Conservation (phyloP, 202 grass and related monocot species). For the Zoysia matrella region DNA sequence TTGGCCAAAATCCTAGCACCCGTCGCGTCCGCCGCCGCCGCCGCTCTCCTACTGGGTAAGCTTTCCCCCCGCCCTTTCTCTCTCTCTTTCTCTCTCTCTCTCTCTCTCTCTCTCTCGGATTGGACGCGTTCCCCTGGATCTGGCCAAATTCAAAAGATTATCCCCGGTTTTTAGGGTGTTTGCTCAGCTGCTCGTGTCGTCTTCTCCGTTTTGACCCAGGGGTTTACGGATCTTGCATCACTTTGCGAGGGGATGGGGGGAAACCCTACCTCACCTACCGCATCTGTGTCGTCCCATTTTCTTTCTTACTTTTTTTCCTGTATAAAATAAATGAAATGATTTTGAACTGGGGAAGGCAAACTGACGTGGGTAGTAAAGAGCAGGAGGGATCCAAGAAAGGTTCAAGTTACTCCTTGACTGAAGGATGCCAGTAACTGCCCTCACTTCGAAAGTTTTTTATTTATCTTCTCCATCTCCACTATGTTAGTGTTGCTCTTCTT, state of each 20-base stretch:
- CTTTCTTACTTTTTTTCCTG: background rate
- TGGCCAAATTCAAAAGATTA: background rate
- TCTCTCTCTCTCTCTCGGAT: background rate
- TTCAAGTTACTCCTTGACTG: background rate
- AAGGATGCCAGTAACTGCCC: too few relatives aligned
- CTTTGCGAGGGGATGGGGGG: background rate
- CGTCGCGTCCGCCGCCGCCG: conserved; percentile 2
- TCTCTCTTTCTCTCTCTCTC: background rate
- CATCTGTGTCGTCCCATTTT: conserved; percentile 48
- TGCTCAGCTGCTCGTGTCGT: conserved; percentile 7
- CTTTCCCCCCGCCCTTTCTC: background rate
- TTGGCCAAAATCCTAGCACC: conserved; percentile 22
- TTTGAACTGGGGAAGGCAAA: background rate
- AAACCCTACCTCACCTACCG: conserved; percentile 41
- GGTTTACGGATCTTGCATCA: conserved; percentile 61
- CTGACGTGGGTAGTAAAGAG: background rate
- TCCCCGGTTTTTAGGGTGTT: conserved; percentile 20
- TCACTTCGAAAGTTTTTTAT: too few relatives aligned
- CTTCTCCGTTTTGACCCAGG: background rate
- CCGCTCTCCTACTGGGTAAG: conserved; percentile 40
- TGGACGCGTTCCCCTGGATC: background rate
- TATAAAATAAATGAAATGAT: background rate
- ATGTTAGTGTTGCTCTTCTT: conserved; percentile 12
- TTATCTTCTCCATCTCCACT: conserved; percentile 1
- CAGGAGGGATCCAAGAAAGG: conserved; percentile 1